A percentile compares a stretch with the other conserved stretches of the same genome.
These are phyloP conservation scores for Odonthalia washingtoniensis DNA, from an alignment of 31 red algal species.

Conservation along the genomic window DNA sequence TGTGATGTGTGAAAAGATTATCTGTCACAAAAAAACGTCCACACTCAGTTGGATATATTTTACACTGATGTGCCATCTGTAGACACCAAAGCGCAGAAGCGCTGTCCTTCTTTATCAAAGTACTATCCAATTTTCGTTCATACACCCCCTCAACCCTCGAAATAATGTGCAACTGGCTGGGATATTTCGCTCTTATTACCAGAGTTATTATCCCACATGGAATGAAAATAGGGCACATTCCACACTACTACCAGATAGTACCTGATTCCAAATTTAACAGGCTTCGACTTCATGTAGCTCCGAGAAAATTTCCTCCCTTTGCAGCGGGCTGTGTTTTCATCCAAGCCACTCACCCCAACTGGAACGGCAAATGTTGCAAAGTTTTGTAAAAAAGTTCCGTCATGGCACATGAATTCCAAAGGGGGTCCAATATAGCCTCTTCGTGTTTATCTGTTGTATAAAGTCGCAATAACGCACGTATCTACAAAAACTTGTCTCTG, in stretches of 20 bases:
- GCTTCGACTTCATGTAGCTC: not conserved
- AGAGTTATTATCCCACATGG: too few species aligned
- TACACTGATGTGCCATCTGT: not conserved
- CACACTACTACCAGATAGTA: not conserved
- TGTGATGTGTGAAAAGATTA: not conserved
- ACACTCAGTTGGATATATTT: not conserved
- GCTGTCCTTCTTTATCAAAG: not conserved
- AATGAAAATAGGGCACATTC: not conserved
- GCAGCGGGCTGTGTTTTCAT: not conserved
- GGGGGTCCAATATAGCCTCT: not conserved
- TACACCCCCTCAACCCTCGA: not conserved
- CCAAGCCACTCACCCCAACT: not conserved
- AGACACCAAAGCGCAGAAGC: not conserved
- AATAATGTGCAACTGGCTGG: not conserved
- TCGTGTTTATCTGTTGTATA: not conserved
- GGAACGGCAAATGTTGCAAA: not conserved
- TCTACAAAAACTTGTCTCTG: too few species aligned
- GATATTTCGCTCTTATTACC: not conserved
- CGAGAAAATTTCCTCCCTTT: not conserved
- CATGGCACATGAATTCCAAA: not conserved
- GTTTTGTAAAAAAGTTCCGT: not conserved
- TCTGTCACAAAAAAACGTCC: not conserved
- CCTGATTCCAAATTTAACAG: conserved; percentile 4
- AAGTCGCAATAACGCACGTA: too few species aligned
- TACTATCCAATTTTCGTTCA: too few species aligned